Conservation (phyloP, 2,329 filamentous ascomycete species). For the Didymella keratinophila region DNA sequence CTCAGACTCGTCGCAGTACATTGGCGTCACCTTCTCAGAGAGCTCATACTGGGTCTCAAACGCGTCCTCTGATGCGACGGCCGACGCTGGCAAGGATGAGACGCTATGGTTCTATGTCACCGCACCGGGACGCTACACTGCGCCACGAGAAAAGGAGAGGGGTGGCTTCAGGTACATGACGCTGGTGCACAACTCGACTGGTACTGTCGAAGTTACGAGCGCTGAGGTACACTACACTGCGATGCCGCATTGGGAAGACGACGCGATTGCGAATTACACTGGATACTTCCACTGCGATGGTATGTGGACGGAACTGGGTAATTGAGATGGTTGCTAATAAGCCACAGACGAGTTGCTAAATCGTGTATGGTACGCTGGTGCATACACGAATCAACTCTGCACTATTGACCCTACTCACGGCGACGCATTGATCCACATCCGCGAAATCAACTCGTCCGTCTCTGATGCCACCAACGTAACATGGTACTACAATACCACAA, state of each 20-base stretch:
- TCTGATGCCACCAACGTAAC: conserved; percentile 45
- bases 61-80: conserved; percentile 56
- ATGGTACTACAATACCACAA: conserved; percentile 55
- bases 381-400: conserved; percentile 52
- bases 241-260: conserved; percentile 53
- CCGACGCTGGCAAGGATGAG: conserved; percentile 57
- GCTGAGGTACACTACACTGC: conserved; percentile 56
- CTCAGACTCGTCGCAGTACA: conserved; percentile 48
- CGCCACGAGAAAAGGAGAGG: conserved; percentile 52
- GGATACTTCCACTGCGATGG: conserved; percentile 55
- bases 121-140: conserved; percentile 52
- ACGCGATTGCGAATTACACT: conserved; percentile 48
- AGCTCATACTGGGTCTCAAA: conserved; percentile 59
- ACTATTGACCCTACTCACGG: conserved; percentile 49
- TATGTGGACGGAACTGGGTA: conserved; percentile 11
- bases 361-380: conserved; percentile 55
- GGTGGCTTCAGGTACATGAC: conserved; percentile 59
- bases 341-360: conserved; percentile 53
- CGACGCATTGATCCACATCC: conserved; percentile 48
- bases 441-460: conserved; percentile 38
- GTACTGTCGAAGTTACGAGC: conserved; percentile 48
- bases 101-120: conserved; percentile 58
- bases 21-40: conserved; percentile 55
- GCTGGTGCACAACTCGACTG: conserved; percentile 55
- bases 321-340: conserved; percentile 9